Evolutionary conservation across 2,329 filamentous ascomycete species (phyloP).

Genomic region (Diaporthe citri): DNA sequence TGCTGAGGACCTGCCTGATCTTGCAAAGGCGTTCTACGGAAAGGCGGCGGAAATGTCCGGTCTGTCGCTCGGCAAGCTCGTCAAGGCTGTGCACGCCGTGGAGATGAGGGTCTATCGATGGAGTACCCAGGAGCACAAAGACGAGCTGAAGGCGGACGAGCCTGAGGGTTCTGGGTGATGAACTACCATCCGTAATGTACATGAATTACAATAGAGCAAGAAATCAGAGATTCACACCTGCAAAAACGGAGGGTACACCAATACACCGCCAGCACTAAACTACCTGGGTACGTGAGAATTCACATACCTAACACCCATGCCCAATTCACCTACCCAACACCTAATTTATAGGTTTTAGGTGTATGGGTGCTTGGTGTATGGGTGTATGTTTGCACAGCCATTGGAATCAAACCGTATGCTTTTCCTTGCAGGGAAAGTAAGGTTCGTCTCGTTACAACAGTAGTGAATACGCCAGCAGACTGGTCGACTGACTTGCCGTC

Average conservation of each 20-base stretch:
- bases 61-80: conserved; percentile 50
- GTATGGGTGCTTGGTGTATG: neutral
- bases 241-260: neutral
- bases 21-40: conserved; percentile 57
- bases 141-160: neutral
- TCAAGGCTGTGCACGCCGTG: conserved; percentile 52
- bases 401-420: neutral
- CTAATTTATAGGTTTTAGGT: too few species aligned
- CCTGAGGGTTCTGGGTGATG: conserved; percentile 31
- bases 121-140: conserved; percentile 47
- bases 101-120: conserved; percentile 53
- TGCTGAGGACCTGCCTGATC: conserved; percentile 56
- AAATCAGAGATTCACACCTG: neutral
- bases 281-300: too few species aligned
- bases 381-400: neutral
- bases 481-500: neutral
- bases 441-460: neutral
- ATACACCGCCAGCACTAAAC: too few species aligned
- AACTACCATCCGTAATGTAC: neutral
- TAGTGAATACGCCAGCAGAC: neutral
- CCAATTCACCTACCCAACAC: too few species aligned
- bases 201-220: neutral
- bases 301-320: too few species aligned
- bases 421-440: neutral
- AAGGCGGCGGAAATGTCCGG: conserved; percentile 56